These are phyloP conservation scores for Ophiostoma australiae DNA, from an alignment of 2,329 filamentous ascomycete species.

Conservation along the genomic window DNA sequence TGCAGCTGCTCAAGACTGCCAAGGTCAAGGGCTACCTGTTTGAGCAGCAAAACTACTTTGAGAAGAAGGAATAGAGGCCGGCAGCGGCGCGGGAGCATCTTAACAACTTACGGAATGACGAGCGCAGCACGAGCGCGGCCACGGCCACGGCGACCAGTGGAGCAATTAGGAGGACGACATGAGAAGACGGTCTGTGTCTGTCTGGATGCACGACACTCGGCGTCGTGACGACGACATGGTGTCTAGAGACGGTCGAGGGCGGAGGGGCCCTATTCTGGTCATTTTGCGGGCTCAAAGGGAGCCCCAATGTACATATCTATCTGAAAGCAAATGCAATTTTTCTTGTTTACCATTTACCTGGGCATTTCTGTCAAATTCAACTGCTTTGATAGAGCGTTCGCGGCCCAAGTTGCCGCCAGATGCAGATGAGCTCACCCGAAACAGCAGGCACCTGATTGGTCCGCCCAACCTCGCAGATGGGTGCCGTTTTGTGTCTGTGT, in stretches of 20 bases:
- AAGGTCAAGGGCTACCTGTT: slow-evolving; percentile 76
- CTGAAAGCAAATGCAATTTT: slow-evolving; percentile 20
- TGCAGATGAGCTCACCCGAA: slow-evolving; percentile 28
- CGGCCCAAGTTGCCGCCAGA: slow-evolving; percentile 17
- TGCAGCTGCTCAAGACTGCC: slow-evolving; percentile 69
- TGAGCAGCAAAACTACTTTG: slow-evolving; percentile 70
- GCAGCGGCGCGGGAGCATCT: not conserved
- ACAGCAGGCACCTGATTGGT: slow-evolving; percentile 27
- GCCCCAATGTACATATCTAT: slow-evolving; percentile 24
- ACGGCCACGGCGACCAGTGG: not conserved
- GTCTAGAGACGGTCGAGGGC: not conserved
- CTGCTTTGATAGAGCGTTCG: not conserved
- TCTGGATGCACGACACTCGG: not conserved
- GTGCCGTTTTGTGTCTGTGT: not conserved
- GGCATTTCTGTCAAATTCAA: too few relatives aligned
- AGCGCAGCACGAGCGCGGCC: not conserved
- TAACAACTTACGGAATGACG: not conserved
- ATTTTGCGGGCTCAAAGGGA: not conserved
- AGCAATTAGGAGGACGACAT: not conserved
- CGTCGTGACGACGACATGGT: not conserved
- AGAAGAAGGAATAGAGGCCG: slow-evolving; percentile 37
- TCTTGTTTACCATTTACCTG: not conserved
- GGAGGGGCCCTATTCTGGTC: not conserved
- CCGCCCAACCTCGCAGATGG: slow-evolving; percentile 13
- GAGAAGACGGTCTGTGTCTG: not conserved